Conservation (phyloP, 2,329 filamentous ascomycete genomes). For the Calonectria pseudoturangicola region DNA sequence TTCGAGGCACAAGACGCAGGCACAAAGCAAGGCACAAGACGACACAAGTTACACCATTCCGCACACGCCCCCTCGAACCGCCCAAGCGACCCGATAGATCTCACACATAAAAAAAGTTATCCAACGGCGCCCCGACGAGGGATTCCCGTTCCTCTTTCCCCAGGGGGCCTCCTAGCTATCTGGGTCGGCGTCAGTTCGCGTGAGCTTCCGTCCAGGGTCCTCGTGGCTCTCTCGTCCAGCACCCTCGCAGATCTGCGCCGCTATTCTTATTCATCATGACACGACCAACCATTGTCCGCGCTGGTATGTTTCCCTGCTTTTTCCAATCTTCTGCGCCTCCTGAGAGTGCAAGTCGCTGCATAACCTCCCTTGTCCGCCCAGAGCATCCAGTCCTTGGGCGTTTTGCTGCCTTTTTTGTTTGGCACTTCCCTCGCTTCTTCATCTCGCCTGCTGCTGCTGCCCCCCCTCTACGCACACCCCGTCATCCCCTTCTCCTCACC, state of each 20-base stretch:
- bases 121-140: slow-evolving; percentile 16
- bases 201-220: slow-evolving; percentile 41
- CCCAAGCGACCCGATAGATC: slow-evolving; percentile 28
- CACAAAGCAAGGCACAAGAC: slow-evolving; percentile 33
- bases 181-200: slow-evolving; percentile 32
- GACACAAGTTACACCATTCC: slow-evolving; percentile 30
- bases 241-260: slow-evolving; percentile 40
- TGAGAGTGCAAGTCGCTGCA: slow-evolving; percentile 26
- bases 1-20: slow-evolving; percentile 13
- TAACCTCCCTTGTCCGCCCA: slow-evolving; percentile 30
- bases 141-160: background rate
- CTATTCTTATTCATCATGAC: slow-evolving; percentile 68
- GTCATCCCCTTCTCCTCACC: background rate
- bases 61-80: slow-evolving; percentile 17
- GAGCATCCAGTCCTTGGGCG: slow-evolving; percentile 33
- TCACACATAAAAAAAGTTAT: slow-evolving; percentile 28
- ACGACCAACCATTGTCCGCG: slow-evolving; percentile 76
- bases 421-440: slow-evolving; percentile 39
- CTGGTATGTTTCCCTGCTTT: slow-evolving; percentile 68
- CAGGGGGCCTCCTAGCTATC: slow-evolving; percentile 36
- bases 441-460: slow-evolving; percentile 39
- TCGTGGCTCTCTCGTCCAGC: slow-evolving; percentile 46
- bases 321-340: slow-evolving; percentile 36
- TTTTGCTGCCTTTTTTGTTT: slow-evolving; percentile 37
- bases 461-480: slow-evolving; percentile 36